Conservation (phyloP, 73 alveolate species). For the Symbiodinium pilosum region DNA sequence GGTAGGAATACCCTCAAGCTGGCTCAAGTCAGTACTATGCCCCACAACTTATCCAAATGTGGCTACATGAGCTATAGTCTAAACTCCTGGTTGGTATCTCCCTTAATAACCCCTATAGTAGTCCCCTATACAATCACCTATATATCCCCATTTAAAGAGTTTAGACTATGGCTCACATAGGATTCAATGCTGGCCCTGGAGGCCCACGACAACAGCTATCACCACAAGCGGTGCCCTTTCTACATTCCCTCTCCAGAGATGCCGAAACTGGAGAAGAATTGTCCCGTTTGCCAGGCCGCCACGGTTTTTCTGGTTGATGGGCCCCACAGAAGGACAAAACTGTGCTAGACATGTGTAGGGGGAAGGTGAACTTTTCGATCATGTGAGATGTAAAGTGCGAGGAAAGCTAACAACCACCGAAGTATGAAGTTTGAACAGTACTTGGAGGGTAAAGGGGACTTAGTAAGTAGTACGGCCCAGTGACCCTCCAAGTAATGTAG, state of each 20-base stretch:
- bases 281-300: not conserved
- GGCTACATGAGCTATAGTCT: too few relatives aligned
- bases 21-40: too few relatives aligned
- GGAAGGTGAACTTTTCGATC: not conserved
- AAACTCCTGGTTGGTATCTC: too few relatives aligned
- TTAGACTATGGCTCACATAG: too few relatives aligned
- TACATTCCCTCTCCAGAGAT: slow-evolving; percentile 23
- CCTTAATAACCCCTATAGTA: too few relatives aligned
- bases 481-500: too few relatives aligned
- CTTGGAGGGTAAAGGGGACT: too few relatives aligned
- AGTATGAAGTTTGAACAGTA: not conserved
- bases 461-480: too few relatives aligned
- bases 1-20: too few relatives aligned
- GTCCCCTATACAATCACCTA: too few relatives aligned
- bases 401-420: not conserved
- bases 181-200: not conserved
- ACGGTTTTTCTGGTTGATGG: not conserved
- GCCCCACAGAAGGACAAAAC: not conserved
- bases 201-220: slow-evolving; percentile 80
- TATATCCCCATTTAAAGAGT: too few relatives aligned
- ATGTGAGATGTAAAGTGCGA: not conserved
- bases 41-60: too few relatives aligned
- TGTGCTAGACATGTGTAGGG: not conserved
- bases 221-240: slow-evolving; percentile 67
- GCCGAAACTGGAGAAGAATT: slow-evolving; percentile 73